Base-by-base conservation (phyloP, 2,329 filamentous ascomycete species). In the Balansia obtecta region DNA sequence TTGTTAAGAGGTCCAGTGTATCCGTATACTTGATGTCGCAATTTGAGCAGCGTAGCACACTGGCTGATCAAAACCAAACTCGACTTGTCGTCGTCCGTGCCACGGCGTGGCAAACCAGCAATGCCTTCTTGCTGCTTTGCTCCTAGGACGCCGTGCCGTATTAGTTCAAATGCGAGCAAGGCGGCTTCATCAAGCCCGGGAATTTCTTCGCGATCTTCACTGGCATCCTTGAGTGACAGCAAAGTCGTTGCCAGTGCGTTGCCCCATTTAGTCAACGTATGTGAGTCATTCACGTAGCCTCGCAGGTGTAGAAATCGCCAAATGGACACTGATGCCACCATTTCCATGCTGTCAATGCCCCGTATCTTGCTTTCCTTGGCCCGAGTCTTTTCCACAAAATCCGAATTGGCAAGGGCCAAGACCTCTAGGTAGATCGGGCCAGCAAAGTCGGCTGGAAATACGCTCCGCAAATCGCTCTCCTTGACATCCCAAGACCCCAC, bases 1-100 rank as follows among this genome's bases (percentile, higher is more conserved):
- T 93, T 85, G 72, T 89, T 95, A 1, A 98, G 76, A 1, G 93
- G 91, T 0, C 93, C 93, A 2, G 91, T 96, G 67, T 96, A 98
- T 32, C 93, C 93, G 58, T 91, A 90, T 3, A 79, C 76, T 58
- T 87, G 79, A 64, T 98, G 93, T 33, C 83, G 80, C 54, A 97
- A 74, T 61, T 86, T 88, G 48, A 89, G 79, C 52, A 97, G 73
- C 49, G 86, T 89, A 13, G 90, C 87, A 54, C 90, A 85, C 39
- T 93, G 85, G 57, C 89, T 93, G 59, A 97, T 82, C 43, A 98
- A 76, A 50, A 93, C 76, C 43, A 89, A 82, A 60, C 84, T 85
- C 33, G 78, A 75, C 63, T 86, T 88, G 56, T 95, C 89, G 40
- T 86, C 80, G 4, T 86, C 86, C 63, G 64, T 68, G 42, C 74